These are phyloP conservation scores for Sporisorium sorghi DNA, from an alignment of 1,284 basidiomycete species.

Conservation along the genomic window DNA sequence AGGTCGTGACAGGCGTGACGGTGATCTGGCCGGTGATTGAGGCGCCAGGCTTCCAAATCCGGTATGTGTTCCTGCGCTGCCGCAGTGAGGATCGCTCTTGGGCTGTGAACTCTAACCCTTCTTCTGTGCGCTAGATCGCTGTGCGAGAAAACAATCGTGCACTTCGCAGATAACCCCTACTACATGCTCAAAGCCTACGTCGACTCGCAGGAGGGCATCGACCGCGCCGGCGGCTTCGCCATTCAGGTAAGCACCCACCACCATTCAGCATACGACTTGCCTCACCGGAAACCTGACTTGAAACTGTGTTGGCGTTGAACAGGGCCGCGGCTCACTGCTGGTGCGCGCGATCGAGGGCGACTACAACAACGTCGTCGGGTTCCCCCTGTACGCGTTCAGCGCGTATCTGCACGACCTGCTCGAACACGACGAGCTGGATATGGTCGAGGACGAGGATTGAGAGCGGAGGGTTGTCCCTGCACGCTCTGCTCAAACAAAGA, in stretches of 20 bases:
- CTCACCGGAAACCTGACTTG: too few species aligned
- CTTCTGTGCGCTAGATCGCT: too few species aligned
- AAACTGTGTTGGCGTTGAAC: neutral
- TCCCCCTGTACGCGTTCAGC: conserved; percentile 72
- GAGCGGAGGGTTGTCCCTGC: too few species aligned
- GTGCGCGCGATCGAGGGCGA: conserved; percentile 89
- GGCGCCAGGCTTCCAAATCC: conserved; percentile 85
- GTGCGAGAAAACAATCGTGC: conserved; percentile 63
- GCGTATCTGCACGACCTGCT: conserved; percentile 61
- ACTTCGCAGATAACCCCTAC: conserved; percentile 69
- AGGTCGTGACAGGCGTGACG: conserved; percentile 66
- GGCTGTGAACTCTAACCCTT: neutral
- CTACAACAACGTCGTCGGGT: conserved; percentile 91
- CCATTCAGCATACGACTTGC: too few species aligned
- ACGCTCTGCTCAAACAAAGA: too few species aligned
- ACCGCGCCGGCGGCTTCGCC: conserved; percentile 93
- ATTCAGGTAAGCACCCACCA: conserved; percentile 77
- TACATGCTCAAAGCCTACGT: conserved; percentile 83
- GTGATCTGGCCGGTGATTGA: conserved; percentile 84
- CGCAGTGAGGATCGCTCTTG: too few species aligned
- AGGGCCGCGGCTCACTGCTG: conserved; percentile 81
- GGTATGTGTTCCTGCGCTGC: too few species aligned
- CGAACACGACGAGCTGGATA: conserved; percentile 63
- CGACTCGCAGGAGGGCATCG: conserved; percentile 86
- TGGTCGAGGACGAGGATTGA: conserved; percentile 49